phyloP scores from a whole-genome alignment of 2,329 filamentous ascomycete genomes.

The Aspergillus unguis region DNA sequence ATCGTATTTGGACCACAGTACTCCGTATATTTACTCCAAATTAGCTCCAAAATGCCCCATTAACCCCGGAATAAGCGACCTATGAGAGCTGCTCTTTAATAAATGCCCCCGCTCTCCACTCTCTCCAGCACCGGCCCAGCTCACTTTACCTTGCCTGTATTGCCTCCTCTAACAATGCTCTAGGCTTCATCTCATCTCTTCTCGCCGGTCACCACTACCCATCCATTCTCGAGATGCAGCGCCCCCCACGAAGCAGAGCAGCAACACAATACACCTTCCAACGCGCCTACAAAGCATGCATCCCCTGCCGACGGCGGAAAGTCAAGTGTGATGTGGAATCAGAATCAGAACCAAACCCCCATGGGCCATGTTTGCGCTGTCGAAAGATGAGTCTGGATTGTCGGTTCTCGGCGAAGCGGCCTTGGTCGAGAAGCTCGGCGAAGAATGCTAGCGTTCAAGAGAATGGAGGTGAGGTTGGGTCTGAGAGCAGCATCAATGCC shows the following conservation, averaged over 20 bases:
- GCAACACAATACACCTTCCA: constrained; percentile 36
- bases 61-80: no score
- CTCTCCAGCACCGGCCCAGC: no score
- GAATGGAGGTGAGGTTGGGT: no score
- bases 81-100: no score
- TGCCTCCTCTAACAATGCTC: no score
- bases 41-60: no score
- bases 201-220: background rate
- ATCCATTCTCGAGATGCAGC: background rate
- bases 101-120: no score
- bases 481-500: no score
- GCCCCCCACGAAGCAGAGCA: constrained; percentile 17
- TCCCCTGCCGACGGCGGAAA: constrained; percentile 46
- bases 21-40: no score
- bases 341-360: constrained; percentile 26
- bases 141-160: no score
- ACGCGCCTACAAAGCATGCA: constrained; percentile 49
- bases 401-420: constrained; percentile 31
- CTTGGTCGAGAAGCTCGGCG: constrained; percentile 19
- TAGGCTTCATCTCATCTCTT: no score
- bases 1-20: no score
- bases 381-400: constrained; percentile 43
- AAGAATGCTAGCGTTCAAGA: background rate
- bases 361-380: constrained; percentile 41
- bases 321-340: constrained; percentile 43